Evolutionary conservation across 768 basidiomycete genomes (phyloP), one percentile per base, ranked within the genome.

Genomic region (Fistulinella prunicolor): DNA sequence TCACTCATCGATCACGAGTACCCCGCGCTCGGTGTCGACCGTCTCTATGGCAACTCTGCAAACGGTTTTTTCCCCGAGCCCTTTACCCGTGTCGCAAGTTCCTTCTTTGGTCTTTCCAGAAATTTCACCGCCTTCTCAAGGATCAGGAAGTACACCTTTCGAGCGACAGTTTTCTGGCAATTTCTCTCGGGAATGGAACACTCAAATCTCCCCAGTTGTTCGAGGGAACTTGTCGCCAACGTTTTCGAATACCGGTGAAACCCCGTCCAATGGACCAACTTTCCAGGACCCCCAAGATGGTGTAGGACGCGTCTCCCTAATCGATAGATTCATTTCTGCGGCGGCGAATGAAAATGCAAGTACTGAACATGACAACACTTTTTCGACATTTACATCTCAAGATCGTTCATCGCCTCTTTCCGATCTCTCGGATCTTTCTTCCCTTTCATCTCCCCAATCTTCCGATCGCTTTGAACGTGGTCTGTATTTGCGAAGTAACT

Each of bases 91-190:
- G 7, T 59, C 60, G 0, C 52, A 51, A 22, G 44, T 46, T 6
- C 57, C 60, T 5, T 50, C 51, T 34, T 29, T 63, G 39, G 35
- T 51, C 4, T 56, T 21, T 29, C 61, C 63, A 9, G 56, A 54
- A 14, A 56, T 69, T 37, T 67, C 67, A 9, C 65, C 63, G 0
- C 67, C 60, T 32, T 56, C 53, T 24, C 62, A 56, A 38, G 63
- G 52, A 42, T 48, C 55, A 16, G 54, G 44, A 51, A 58, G 54
- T 22, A 61, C 65, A 1, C 63, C 65, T 8, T 67, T 67, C 14
- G 65, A 65, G 24, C 56, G 55, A 26, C 65, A 65, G 30, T 67
- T 68, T 35, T n/a, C 20, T 17, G 41, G 46, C 44, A 40, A 61
- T 36, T 53, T 57, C 19, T 38, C 58, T 37, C 54, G 38, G 17